Evolutionary conservation across 1,284 basidiomycete genomes (phyloP).

Genomic region (Puccinia triticina): DNA sequence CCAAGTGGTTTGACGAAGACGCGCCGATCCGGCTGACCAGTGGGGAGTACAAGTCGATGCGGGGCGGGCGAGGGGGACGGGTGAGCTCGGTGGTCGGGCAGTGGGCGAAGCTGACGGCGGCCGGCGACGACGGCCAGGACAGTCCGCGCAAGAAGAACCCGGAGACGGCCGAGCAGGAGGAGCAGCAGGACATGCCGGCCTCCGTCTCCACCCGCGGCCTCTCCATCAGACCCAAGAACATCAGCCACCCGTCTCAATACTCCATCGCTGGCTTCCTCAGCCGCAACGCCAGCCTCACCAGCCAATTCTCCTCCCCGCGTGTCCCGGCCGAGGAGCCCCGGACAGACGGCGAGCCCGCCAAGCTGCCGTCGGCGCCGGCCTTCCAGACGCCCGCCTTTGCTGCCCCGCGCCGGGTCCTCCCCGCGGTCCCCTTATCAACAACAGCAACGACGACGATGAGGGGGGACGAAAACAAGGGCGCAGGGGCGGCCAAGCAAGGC

Average conservation of each 20-base stretch:
- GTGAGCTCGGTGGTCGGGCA: slow-evolving; percentile 43
- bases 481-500: neutral
- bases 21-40: slow-evolving; percentile 39
- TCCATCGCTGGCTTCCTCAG: slow-evolving; percentile 22
- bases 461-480: neutral
- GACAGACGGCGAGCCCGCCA: neutral
- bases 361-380: neutral
- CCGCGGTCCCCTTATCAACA: neutral
- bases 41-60: slow-evolving; percentile 41
- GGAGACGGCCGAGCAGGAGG: neutral
- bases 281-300: slow-evolving; percentile 19
- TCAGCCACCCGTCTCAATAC: neutral
- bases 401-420: neutral
- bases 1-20: slow-evolving; percentile 29
- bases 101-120: slow-evolving; percentile 25
- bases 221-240: slow-evolving; percentile 18
- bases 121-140: neutral
- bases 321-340: neutral
- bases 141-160: neutral
- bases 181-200: too few relatives aligned
- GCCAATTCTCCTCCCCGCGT: slow-evolving; percentile 3
- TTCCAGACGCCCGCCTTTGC: neutral
- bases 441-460: too few relatives aligned
- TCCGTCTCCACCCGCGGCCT: slow-evolving; percentile 19
- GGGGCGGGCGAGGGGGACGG: slow-evolving; percentile 35